Conservation (phyloP, 2,329 filamentous ascomycete genomes). For the Fusarium sacchari region DNA sequence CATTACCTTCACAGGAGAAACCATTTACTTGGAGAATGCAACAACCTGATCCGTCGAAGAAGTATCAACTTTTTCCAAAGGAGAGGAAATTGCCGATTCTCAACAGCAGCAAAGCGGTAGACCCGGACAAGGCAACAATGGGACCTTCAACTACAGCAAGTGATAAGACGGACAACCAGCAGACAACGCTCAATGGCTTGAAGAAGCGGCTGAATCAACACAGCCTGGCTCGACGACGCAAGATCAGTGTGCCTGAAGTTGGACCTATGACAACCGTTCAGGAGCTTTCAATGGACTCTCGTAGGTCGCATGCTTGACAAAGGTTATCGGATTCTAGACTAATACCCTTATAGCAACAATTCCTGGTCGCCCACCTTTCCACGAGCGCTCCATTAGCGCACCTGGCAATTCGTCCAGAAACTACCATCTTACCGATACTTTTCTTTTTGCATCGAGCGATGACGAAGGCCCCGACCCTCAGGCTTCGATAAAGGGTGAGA, state of each 20-base stretch:
- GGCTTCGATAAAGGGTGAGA: constrained; percentile 39
- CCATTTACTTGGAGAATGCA: constrained; percentile 68
- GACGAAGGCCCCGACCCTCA: constrained; percentile 39
- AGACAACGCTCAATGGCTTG: constrained; percentile 52
- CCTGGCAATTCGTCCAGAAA: constrained; percentile 63
- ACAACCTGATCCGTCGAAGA: constrained; percentile 60
- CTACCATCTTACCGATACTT: constrained; percentile 45
- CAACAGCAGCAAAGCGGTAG: constrained; percentile 58
- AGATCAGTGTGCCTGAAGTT: constrained; percentile 71
- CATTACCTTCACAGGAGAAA: constrained; percentile 56
- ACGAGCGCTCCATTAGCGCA: constrained; percentile 73
- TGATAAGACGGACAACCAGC: constrained; percentile 54
- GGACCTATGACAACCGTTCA: constrained; percentile 76
- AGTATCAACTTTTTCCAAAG: constrained; percentile 70
- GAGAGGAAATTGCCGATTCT: constrained; percentile 57
- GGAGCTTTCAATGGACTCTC: constrained; percentile 75
- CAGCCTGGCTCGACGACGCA: constrained; percentile 66
- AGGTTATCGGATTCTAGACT: constrained; percentile 13
- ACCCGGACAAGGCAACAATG: constrained; percentile 61
- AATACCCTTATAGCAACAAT: constrained; percentile 65
- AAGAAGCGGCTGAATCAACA: constrained; percentile 67
- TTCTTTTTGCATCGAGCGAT: constrained; percentile 39
- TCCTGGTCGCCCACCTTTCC: constrained; percentile 70
- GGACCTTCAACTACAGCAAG: constrained; percentile 54
- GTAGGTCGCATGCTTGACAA: constrained; percentile 55